These are phyloP conservation scores for Tolypocladium nubicola DNA, from an alignment of 2,329 filamentous ascomycete genomes.

Conservation along the genomic window DNA sequence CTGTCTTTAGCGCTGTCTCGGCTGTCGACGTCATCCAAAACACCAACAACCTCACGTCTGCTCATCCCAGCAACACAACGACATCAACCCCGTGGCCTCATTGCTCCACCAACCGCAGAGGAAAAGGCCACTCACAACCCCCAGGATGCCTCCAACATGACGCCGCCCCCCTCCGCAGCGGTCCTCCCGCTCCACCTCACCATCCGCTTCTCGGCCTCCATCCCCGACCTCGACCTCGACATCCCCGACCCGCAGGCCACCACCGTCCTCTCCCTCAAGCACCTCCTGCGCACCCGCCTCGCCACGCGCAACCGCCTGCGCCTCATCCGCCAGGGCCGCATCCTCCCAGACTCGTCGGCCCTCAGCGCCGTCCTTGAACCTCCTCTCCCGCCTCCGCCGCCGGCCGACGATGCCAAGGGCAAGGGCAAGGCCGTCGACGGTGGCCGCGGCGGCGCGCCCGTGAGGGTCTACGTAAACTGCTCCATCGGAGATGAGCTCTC, in stretches of 20 bases:
- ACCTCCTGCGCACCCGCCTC: slow-evolving; percentile 65
- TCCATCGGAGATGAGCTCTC: slow-evolving; percentile 73
- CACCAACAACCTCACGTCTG: not conserved
- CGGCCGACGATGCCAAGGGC: slow-evolving; percentile 14
- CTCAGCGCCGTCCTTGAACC: slow-evolving; percentile 59
- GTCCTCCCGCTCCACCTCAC: slow-evolving; percentile 56
- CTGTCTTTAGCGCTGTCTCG: not conserved
- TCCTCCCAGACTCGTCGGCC: slow-evolving; percentile 63
- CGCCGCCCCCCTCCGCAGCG: slow-evolving; percentile 1
- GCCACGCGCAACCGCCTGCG: slow-evolving; percentile 63
- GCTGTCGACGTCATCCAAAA: not conserved
- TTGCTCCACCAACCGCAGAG: not conserved
- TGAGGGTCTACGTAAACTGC: slow-evolving; percentile 81
- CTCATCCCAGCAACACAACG: not conserved
- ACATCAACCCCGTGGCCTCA: not conserved
- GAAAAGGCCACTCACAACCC: not conserved
- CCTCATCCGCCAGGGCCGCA: slow-evolving; percentile 81
- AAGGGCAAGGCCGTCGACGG: slow-evolving; percentile 49
- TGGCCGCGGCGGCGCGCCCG: slow-evolving; percentile 9
- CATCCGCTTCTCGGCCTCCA: slow-evolving; percentile 79
- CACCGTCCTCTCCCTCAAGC: slow-evolving; percentile 70
- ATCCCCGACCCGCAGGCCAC: slow-evolving; percentile 58
- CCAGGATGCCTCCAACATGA: slow-evolving; percentile 17
- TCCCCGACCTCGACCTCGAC: slow-evolving; percentile 74
- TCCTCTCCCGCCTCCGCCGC: slow-evolving; percentile 46